Percentiles rank a stretch among this genome's conserved stretches.
phyloP scores from a whole-genome alignment of 257 asterid species.

The Forsythia viridissima region DNA sequence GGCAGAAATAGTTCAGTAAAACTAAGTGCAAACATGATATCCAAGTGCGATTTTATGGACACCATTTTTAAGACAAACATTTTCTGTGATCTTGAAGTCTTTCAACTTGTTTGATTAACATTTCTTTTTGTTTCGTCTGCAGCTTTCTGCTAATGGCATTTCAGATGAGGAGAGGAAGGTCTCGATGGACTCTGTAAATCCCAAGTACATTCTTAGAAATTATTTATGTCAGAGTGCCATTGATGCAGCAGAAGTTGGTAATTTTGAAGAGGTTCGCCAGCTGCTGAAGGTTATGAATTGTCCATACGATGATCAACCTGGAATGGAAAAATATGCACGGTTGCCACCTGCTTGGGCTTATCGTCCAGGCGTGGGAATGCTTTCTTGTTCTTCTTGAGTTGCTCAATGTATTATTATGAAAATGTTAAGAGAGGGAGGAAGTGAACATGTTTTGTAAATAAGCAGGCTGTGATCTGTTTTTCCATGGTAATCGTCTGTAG shows the following conservation, averaged over 20 bases:
- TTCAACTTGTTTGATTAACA: not conserved
- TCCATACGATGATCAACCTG: slow-evolving; percentile 92
- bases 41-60: not conserved
- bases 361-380: slow-evolving; percentile 98
- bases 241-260: slow-evolving; percentile 88
- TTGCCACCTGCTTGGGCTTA: slow-evolving; percentile 99
- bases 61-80: not conserved
- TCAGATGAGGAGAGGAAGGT: slow-evolving; percentile 71
- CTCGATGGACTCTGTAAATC: slow-evolving; percentile 84
- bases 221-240: slow-evolving; percentile 94
- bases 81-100: not conserved
- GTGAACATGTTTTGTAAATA: not conserved
- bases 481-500: not conserved
- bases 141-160: slow-evolving; percentile 70
- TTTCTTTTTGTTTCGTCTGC: not conserved
- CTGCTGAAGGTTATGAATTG: slow-evolving; percentile 67
- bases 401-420: not conserved
- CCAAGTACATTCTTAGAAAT: slow-evolving; percentile 85
- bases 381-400: slow-evolving; percentile 89
- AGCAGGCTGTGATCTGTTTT: too few relatives aligned
- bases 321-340: slow-evolving; percentile 93
- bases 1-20: not conserved
- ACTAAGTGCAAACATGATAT: not conserved
- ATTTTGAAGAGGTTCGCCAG: slow-evolving; percentile 76
- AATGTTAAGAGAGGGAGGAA: not conserved